Evolutionary conservation across 1,284 basidiomycete genomes (phyloP), one percentile per base, ranked within the genome.

Genomic region (Pisolithus thermaeus): DNA sequence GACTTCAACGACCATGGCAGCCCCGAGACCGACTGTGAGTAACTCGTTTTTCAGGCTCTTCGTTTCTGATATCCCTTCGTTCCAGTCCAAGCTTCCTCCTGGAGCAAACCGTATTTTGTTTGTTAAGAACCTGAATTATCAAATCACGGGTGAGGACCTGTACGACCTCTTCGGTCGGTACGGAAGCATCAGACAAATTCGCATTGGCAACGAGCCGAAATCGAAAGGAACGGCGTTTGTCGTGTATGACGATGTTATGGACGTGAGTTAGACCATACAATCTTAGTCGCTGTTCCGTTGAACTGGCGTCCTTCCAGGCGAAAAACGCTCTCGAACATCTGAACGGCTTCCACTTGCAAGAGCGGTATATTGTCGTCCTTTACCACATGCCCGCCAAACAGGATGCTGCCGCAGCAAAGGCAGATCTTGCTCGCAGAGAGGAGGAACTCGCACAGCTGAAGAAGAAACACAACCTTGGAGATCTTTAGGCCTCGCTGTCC

Each of bases 131-230:
- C 74, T 96, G 55, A 96, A 94, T 71, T 99, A 97, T 74, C 87
- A 88, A 69, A 97, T 96, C 60, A 90, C 84, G 41, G 95, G 93
- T 45, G 86, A 93, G 53, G 95, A 97, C 69, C 72, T 98, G 57
- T 98, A 98, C 70, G 96, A 99, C 72, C 78, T 99, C 53, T 99
- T 99, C 65, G 96, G 95, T 51, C 90, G 93, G 56, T 99, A 99
- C 74, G 96, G 96, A 41, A 91, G 91, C 59, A 93, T 99, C 63
- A 86, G 96, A 41, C 96, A 99, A 70, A 88, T 99, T 59, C 83
- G 96, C 51, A 83, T 97, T 58, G 96, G 96, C 44, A 94, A 85
- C 59, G 91, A 95, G 62, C 75, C 80, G 52, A 97, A 97, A 73
- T 91, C 93, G 27, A 92, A 90, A 63, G 96, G 96, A 20, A 98